Evolutionary conservation across 495 filamentous ascomycete species (phyloP).

Genomic region (Neurospora sp.): DNA sequence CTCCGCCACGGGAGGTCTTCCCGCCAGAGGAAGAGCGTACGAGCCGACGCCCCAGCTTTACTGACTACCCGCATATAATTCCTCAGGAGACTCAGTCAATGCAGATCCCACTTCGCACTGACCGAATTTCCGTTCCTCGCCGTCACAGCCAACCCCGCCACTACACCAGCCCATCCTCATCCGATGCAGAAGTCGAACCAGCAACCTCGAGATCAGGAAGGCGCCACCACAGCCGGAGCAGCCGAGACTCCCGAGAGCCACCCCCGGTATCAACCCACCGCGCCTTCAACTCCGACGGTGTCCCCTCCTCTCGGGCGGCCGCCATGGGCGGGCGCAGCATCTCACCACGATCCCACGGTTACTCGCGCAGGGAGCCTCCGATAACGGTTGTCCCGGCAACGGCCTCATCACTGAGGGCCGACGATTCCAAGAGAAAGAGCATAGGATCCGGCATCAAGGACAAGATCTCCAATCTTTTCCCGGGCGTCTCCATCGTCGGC

Average conservation of each 20-base stretch:
- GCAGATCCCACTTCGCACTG: slow-evolving; percentile 11
- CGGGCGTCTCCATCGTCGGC: slow-evolving; percentile 1
- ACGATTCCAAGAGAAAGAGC: slow-evolving; percentile 9
- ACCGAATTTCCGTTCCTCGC: slow-evolving; percentile 7
- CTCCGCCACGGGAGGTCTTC: slow-evolving; percentile 12
- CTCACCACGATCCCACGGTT: slow-evolving; percentile 7
- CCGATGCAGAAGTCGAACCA: not conserved
- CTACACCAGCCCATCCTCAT: not conserved
- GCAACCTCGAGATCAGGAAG: not conserved
- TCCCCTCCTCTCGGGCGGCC: slow-evolving; percentile 3
- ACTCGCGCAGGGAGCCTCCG: slow-evolving; percentile 6
- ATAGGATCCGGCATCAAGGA: slow-evolving; percentile 14
- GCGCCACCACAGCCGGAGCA: slow-evolving; percentile 10
- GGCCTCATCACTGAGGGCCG: not conserved
- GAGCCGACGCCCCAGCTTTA: slow-evolving; percentile 18
- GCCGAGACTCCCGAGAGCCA: slow-evolving; percentile 17
- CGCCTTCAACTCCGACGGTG: slow-evolving; percentile 10
- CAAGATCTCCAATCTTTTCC: slow-evolving; percentile 13
- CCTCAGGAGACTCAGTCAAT: slow-evolving; percentile 11
- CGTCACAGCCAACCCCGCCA: slow-evolving; percentile 18
- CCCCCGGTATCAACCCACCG: slow-evolving; percentile 15
- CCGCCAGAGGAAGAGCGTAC: slow-evolving; percentile 14
- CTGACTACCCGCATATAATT: slow-evolving; percentile 12
- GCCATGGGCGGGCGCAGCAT: not conserved
- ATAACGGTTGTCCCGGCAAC: not conserved